Conservation (phyloP, 2,329 filamentous ascomycete genomes). For the Pyricularia pennisetigena region DNA sequence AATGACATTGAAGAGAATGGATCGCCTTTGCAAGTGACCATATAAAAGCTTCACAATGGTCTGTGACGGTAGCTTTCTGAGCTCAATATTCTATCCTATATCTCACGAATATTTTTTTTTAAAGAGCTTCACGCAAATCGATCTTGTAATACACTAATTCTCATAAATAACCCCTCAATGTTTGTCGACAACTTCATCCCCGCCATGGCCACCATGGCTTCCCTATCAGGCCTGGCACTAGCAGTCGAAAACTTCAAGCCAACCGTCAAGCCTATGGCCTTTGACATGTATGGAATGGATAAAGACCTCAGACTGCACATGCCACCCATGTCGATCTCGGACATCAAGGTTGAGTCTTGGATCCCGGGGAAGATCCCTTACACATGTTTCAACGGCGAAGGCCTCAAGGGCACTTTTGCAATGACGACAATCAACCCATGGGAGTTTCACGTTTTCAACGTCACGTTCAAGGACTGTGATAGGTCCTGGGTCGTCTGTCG, state of each 20-base stretch:
- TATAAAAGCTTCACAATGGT: neutral
- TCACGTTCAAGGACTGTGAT: conserved; percentile 2
- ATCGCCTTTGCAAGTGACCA: neutral
- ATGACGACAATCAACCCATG: neutral
- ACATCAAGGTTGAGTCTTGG: neutral
- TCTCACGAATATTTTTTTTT: neutral
- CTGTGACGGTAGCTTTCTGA: neutral
- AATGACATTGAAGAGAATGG: neutral
- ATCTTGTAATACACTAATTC: neutral
- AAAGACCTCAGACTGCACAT: neutral
- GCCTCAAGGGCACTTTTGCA: neutral
- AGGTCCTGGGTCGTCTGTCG: neutral
- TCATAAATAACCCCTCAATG: neutral
- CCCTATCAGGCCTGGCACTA: neutral
- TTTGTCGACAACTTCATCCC: neutral
- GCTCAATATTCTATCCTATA: neutral
- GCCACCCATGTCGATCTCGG: neutral
- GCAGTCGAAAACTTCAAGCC: neutral
- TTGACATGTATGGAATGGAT: neutral
- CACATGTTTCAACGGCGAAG: neutral
- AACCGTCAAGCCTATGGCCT: neutral
- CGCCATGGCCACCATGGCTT: neutral
- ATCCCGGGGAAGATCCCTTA: neutral
- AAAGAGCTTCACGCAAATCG: neutral
- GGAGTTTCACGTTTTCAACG: neutral